phyloP scores from a whole-genome alignment of 305 asterid species.

The Plantago lanceolata region DNA sequence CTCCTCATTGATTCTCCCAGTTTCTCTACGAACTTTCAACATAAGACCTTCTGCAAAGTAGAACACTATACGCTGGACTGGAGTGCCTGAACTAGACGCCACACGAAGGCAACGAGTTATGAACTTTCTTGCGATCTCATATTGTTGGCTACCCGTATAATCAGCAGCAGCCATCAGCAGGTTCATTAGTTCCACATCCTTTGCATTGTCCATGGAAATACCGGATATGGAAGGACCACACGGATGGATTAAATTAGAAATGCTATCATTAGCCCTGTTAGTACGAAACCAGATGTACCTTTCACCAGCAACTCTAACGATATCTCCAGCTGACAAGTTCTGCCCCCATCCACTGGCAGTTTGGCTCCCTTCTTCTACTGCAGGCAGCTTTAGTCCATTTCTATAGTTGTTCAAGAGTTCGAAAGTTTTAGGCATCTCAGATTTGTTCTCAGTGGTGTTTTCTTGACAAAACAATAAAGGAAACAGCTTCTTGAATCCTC shows the following conservation, averaged over 20 bases:
- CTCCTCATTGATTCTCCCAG: conserved; percentile 25
- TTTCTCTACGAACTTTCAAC: conserved; percentile 33
- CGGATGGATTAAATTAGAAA: conserved; percentile 48
- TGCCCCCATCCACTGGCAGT: not conserved
- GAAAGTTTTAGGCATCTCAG: conserved; percentile 21
- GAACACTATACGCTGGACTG: conserved; percentile 49
- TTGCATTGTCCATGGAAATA: conserved; percentile 38
- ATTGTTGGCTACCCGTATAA: conserved; percentile 27
- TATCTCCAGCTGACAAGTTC: conserved; percentile 39
- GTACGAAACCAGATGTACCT: conserved; percentile 52
- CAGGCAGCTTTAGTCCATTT: conserved; percentile 27
- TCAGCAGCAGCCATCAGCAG: conserved; percentile 52
- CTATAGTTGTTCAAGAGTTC: conserved; percentile 33
- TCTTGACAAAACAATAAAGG: too few species aligned
- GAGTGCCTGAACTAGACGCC: conserved; percentile 40
- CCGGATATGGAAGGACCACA: conserved; percentile 40
- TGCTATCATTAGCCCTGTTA: conserved; percentile 43
- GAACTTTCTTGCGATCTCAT: conserved; percentile 36
- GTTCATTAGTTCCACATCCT: conserved; percentile 48
- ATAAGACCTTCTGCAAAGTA: conserved; percentile 48
- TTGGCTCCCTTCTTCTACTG: not conserved
- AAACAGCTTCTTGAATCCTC: too few species aligned
- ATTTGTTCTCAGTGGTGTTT: not conserved
- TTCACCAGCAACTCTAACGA: conserved; percentile 47
- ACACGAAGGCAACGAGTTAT: conserved; percentile 37